Base-by-base conservation (phyloP, 495 filamentous ascomycete species). In the Rhizodiscina lignyota region DNA sequence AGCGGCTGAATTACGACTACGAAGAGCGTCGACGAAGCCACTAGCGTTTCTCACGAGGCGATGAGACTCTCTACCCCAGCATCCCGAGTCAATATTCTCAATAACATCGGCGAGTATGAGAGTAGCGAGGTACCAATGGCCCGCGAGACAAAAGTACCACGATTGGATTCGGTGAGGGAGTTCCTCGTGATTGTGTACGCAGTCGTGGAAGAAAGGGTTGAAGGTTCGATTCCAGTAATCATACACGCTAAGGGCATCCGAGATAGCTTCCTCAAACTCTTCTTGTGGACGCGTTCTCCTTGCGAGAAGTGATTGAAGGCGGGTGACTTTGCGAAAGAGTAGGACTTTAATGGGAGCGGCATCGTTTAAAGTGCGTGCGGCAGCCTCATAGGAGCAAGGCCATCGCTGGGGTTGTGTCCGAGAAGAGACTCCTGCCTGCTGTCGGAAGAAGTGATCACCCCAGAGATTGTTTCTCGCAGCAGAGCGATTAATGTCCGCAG, bases 341-440 rank as follows among this genome's bases (percentile, higher is more conserved):
- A 67, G 44, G 2, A 67, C 61, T 35, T 67, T 67, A 39, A 67
- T 51, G 2, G 61, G 60, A 3, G 61, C 59, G 3, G 60, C 61
- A 36, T 60, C 58, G 30, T 52, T 51, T 5, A 67, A 42, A 8
- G 55, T 37, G 2, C 48, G 43, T 2, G 58, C 49, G 18, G 63
- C 61, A 12, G 48, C 39, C 35, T 63, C 52, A 36, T 61, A 56
- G 5, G 55, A 52, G 37, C 61, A 67, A 6, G 62, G 63, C 62
- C 62, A 67, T 16, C 49, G 42, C 2, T 40, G 34, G 16, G 32
- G 36, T 21, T n/a, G 22, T 24, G 31, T 23, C 21, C 42, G 32
- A 11, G 34, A 24, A 5, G 41, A 21, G 23, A 34, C 40, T 29
- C 43, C 34, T 36, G 49, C 41, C 16, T 42, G 38, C 6, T 21